Evolutionary conservation across 2,329 filamentous ascomycete species (phyloP).

Genomic region (Cryphonectria japonica): DNA sequence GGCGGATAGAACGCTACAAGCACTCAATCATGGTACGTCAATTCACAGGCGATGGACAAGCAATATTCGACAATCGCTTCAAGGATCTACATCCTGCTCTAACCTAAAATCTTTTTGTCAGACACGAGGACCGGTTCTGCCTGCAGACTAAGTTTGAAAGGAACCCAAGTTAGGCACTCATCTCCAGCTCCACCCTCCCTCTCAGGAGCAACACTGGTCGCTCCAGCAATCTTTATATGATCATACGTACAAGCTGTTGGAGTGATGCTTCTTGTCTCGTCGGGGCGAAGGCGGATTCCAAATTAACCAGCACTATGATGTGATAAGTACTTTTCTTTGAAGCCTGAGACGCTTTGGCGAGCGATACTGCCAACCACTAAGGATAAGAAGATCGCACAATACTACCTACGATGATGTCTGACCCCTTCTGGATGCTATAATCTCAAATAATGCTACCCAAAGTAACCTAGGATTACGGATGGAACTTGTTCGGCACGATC

Average conservation of each 20-base stretch:
- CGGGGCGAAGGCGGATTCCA: neutral
- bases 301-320: neutral
- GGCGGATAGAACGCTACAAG: neutral
- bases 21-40: neutral
- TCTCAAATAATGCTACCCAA: neutral
- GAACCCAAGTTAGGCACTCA: neutral
- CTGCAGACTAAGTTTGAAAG: neutral
- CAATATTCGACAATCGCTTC: neutral
- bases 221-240: neutral
- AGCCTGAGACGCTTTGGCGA: neutral
- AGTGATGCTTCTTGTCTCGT: neutral
- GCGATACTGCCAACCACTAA: neutral
- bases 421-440: neutral
- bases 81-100: too few relatives aligned
- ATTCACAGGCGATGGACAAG: neutral
- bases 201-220: neutral
- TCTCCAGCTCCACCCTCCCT: neutral
- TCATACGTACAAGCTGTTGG: neutral
- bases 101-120: neutral
- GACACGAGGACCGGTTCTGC: neutral
- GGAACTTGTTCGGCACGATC: neutral
- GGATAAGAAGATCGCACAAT: neutral
- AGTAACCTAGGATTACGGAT: neutral
- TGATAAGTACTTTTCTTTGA: neutral
- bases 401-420: neutral